Conservation (phyloP, 2,329 filamentous ascomycete species). For the Cordyceps javanica region DNA sequence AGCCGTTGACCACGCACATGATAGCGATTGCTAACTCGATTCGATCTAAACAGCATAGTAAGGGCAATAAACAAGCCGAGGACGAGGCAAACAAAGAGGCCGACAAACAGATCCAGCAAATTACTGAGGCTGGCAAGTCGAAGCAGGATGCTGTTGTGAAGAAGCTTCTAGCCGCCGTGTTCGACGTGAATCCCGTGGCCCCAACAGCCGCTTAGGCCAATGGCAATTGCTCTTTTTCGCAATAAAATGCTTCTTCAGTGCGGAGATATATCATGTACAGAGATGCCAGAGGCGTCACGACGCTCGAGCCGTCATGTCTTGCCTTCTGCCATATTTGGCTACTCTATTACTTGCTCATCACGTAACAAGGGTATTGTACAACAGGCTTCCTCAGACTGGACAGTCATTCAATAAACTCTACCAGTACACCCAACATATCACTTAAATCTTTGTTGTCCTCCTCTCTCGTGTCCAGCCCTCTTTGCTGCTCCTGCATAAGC, state of each 20-base stretch:
- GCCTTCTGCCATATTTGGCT: conserved; percentile 5
- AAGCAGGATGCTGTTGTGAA: conserved; percentile 73
- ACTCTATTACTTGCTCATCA: background rate
- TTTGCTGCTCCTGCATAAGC: conserved; percentile 59
- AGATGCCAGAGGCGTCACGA: background rate
- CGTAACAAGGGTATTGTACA: background rate
- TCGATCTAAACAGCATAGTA: conserved; percentile 65
- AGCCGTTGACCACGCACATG: background rate
- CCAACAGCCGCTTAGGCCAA: conserved; percentile 24
- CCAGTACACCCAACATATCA: conserved; percentile 49
- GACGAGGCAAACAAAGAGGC: conserved; percentile 73
- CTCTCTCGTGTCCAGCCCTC: conserved; percentile 49
- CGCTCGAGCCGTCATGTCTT: background rate
- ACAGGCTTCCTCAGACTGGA: background rate
- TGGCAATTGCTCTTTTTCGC: background rate
- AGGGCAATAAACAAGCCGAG: conserved; percentile 77
- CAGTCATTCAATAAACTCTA: conserved; percentile 38
- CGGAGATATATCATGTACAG: background rate
- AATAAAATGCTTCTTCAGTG: background rate
- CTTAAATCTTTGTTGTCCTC: conserved; percentile 51
- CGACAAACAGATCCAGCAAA: conserved; percentile 76
- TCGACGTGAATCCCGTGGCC: conserved; percentile 69
- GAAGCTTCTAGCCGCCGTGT: conserved; percentile 78
- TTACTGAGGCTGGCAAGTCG: conserved; percentile 71
- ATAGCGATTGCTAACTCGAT: conserved; percentile 2